phyloP scores from a whole-genome alignment of 306 rosid species.

The Vigna angularis region DNA sequence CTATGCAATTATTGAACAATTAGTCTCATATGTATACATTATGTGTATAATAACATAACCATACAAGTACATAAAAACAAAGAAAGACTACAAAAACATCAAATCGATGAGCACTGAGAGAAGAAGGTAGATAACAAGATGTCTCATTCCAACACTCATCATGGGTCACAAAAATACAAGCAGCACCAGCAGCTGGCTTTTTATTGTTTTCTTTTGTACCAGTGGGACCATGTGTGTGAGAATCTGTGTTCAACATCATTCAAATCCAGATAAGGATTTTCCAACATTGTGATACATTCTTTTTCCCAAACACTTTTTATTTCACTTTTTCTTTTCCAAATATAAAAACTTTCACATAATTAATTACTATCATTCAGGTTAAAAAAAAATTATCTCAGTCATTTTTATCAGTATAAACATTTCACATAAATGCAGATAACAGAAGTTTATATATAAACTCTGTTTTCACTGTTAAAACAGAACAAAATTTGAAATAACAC shows the following conservation, averaged over 20 bases:
- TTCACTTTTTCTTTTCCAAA: neutral
- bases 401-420: too few relatives aligned
- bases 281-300: conserved; percentile 12
- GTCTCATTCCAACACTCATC: conserved; percentile 37
- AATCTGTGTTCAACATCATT: conserved; percentile 36
- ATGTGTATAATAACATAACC: neutral
- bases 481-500: neutral
- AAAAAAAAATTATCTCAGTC: too few relatives aligned
- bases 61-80: conserved; percentile 30
- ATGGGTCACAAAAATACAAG: conserved; percentile 28
- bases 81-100: conserved; percentile 10
- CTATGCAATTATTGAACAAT: neutral
- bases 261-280: conserved; percentile 9
- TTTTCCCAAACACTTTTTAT: neutral
- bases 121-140: conserved; percentile 27
- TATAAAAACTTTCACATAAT: neutral
- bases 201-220: neutral
- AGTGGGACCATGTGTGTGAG: conserved; percentile 32
- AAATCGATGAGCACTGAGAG: conserved; percentile 6
- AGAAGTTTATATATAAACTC: too few relatives aligned
- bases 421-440: too few relatives aligned
- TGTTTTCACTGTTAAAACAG: too few relatives aligned
- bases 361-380: too few relatives aligned
- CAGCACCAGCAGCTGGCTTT: neutral
- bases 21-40: neutral